These are phyloP conservation scores for Geotrichum cucujoidarum DNA, from an alignment of 1,139 yeast genomes.

Conservation along the genomic window DNA sequence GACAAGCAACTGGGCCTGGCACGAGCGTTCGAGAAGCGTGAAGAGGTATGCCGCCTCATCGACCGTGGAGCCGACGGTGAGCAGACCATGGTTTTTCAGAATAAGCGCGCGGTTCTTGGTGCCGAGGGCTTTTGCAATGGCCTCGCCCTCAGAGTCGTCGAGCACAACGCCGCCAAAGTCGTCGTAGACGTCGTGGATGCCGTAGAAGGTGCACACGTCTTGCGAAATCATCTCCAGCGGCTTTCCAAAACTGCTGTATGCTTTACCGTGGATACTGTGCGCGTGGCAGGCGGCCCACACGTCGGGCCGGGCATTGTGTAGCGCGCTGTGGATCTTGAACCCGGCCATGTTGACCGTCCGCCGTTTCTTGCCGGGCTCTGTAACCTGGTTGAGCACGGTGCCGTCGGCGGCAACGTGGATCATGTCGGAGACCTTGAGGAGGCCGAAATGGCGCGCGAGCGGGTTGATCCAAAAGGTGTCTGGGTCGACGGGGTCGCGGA, in stretches of 20 bases:
- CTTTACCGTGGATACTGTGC: conserved; percentile 69
- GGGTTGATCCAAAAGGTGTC: conserved; percentile 78
- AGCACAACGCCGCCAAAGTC: conserved; percentile 79
- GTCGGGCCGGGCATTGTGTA: conserved; percentile 73
- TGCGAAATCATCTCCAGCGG: conserved; percentile 76
- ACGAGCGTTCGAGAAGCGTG: conserved; percentile 60
- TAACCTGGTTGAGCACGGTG: conserved; percentile 42
- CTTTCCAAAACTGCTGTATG: conserved; percentile 66
- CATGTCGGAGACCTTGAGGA: conserved; percentile 66
- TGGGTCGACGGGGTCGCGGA: conserved; percentile 72
- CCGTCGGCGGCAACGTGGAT: conserved; percentile 73
- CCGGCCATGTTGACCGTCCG: conserved; percentile 69
- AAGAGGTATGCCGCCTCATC: conserved; percentile 79
- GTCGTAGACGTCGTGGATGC: conserved; percentile 57
- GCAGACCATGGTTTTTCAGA: conserved; percentile 70
- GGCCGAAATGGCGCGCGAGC: conserved; percentile 64
- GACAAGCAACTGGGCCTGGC: conserved; percentile 64
- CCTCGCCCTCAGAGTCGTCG: conserved; percentile 61
- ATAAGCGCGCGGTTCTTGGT: conserved; percentile 55
- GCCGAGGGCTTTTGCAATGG: conserved; percentile 64
- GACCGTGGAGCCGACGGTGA: conserved; percentile 71
- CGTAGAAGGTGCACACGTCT: conserved; percentile 66
- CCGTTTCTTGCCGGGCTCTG: not conserved
- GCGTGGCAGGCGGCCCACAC: conserved; percentile 79
- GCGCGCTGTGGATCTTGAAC: conserved; percentile 72